A percentile compares a stretch with the other conserved stretches of the same genome.
Conservation (phyloP, 768 basidiomycete species). For the Pholiota molesta region DNA sequence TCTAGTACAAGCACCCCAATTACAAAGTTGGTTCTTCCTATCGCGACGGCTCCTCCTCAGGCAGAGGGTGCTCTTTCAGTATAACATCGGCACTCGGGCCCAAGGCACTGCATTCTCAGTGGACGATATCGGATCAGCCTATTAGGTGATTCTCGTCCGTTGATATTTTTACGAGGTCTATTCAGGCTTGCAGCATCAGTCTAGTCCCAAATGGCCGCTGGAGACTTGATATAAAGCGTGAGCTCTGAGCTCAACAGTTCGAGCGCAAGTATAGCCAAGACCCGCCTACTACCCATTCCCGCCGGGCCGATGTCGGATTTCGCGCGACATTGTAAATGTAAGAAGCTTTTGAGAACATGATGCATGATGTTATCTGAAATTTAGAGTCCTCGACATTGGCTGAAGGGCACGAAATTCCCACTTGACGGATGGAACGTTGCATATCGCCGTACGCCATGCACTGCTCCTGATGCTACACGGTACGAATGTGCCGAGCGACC, state of each 20-base stretch:
- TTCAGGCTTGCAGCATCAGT: background rate
- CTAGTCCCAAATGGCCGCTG: background rate
- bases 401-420: background rate
- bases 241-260: background rate
- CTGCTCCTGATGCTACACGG: background rate
- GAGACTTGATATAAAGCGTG: background rate
- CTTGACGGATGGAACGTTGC: background rate
- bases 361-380: background rate
- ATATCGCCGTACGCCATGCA: background rate
- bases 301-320: constrained; percentile 12
- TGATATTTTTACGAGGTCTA: background rate
- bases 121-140: background rate
- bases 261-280: background rate
- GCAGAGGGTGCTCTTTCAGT: background rate
- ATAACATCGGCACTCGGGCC: background rate
- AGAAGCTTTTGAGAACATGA: background rate
- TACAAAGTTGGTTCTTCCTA: background rate
- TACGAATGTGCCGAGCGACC: background rate
- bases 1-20: background rate
- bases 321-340: background rate
- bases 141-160: background rate
- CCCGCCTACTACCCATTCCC: constrained; percentile 4
- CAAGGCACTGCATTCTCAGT: background rate
- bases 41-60: background rate
- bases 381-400: background rate